Evolutionary conservation across 139 green algal species (phyloP).

Genomic region (Micromonas commoda): DNA sequence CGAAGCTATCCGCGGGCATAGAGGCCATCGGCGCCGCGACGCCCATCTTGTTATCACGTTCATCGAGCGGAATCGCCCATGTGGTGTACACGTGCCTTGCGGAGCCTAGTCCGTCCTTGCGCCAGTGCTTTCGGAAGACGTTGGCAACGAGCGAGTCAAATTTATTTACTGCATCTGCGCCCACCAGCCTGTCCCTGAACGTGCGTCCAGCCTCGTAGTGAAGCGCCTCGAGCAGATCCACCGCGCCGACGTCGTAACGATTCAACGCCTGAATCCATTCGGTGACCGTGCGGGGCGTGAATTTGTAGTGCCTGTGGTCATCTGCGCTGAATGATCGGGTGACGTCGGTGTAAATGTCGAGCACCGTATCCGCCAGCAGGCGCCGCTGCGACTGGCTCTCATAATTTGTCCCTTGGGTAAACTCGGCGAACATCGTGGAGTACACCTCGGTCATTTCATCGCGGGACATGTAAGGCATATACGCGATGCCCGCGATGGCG

Average conservation of each 20-base stretch:
- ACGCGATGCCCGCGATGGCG: slow-evolving; percentile 47
- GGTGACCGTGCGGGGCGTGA: slow-evolving; percentile 59
- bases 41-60: background rate
- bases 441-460: slow-evolving; percentile 51
- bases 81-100: slow-evolving; percentile 21
- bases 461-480: slow-evolving; percentile 42
- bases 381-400: background rate
- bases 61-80: background rate
- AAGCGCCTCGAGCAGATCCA: slow-evolving; percentile 44
- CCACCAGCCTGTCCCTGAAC: slow-evolving; percentile 57
- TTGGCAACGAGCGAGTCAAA: slow-evolving; percentile 38
- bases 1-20: slow-evolving; percentile 45
- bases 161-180: slow-evolving; percentile 22
- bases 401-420: slow-evolving; percentile 26
- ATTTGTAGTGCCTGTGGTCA: slow-evolving; percentile 55
- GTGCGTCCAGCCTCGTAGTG: slow-evolving; percentile 48
- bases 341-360: slow-evolving; percentile 50
- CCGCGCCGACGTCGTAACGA: slow-evolving; percentile 37
- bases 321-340: slow-evolving; percentile 40
- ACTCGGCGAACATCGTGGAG: slow-evolving; percentile 38
- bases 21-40: slow-evolving; percentile 25
- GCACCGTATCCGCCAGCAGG: slow-evolving; percentile 45
- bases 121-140: slow-evolving; percentile 14
- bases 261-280: slow-evolving; percentile 44
- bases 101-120: background rate